Conservation (phyloP, 495 filamentous ascomycete species). For the Hypoxylon fuscum region DNA sequence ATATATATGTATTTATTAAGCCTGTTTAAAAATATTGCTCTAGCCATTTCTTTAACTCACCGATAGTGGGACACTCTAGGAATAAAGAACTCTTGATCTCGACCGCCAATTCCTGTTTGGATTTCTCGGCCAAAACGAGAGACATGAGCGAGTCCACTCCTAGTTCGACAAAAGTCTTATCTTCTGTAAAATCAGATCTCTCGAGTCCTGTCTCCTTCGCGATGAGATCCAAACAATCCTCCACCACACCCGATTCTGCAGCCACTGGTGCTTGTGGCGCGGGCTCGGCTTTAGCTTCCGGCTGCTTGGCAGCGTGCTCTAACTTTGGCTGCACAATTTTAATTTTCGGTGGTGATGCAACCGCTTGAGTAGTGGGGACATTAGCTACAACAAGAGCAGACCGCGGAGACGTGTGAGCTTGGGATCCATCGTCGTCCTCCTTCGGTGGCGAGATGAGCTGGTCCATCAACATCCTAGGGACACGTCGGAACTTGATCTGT, state of each 20-base stretch:
- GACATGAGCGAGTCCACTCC: constrained; percentile 59
- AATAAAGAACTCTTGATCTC: constrained; percentile 52
- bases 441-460: constrained; percentile 8
- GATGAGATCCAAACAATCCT: neutral
- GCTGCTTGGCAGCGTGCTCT: too few species aligned
- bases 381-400: neutral
- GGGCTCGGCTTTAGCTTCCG: neutral
- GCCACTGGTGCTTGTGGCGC: too few species aligned
- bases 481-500: constrained; percentile 35
- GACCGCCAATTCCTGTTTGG: constrained; percentile 57
- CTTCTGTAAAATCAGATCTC: constrained; percentile 56
- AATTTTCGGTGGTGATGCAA: too few species aligned
- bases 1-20: too few species aligned
- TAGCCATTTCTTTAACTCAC: neutral
- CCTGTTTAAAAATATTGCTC: constrained; percentile 5
- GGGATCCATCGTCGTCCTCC: too few species aligned
- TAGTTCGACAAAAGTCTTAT: constrained; percentile 48
- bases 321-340: too few species aligned
- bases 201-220: constrained; percentile 56
- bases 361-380: too few species aligned
- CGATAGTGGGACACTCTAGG: constrained; percentile 32
- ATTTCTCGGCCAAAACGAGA: constrained; percentile 49
- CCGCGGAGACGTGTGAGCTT: neutral
- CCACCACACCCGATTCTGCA: neutral
- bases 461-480: constrained; percentile 6